Conservation (phyloP, 768 basidiomycete genomes). For the Flagelloscypha sp. region DNA sequence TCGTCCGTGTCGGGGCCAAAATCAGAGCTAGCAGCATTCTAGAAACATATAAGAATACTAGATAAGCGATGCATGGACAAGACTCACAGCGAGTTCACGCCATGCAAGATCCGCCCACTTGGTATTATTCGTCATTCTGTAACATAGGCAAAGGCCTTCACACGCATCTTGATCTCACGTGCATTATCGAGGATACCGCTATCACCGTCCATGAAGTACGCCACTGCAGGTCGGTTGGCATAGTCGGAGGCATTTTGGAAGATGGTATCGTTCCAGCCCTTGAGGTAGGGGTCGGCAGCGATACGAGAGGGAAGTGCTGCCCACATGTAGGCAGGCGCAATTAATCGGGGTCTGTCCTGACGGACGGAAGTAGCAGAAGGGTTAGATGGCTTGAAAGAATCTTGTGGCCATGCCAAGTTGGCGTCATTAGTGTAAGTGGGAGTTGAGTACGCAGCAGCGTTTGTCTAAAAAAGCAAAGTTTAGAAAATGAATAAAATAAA, state of each 20-base stretch:
- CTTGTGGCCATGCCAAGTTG: slow-evolving; percentile 66
- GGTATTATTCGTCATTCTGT: slow-evolving; percentile 85
- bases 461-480: slow-evolving; percentile 67
- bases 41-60: slow-evolving; percentile 1
- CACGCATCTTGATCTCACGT: slow-evolving; percentile 78
- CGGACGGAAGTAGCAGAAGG: slow-evolving; percentile 57
- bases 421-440: slow-evolving; percentile 58
- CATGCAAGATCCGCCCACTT: slow-evolving; percentile 84
- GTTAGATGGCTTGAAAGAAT: slow-evolving; percentile 62
- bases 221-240: slow-evolving; percentile 50
- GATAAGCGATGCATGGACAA: background rate
- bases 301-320: slow-evolving; percentile 70
- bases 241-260: slow-evolving; percentile 82
- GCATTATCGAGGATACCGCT: slow-evolving; percentile 91
- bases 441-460: slow-evolving; percentile 56
- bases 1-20: slow-evolving; percentile 60
- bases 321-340: slow-evolving; percentile 93
- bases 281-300: slow-evolving; percentile 74
- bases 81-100: slow-evolving; percentile 72
- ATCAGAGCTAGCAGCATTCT: slow-evolving; percentile 63
- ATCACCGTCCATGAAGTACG: slow-evolving; percentile 68
- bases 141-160: slow-evolving; percentile 94
- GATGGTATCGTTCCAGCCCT: slow-evolving; percentile 85
- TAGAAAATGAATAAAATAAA: slow-evolving; percentile 6
- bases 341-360: slow-evolving; percentile 78